phyloP scores from a whole-genome alignment of 1,139 yeast species.

The Spathaspora jeffriesii region DNA sequence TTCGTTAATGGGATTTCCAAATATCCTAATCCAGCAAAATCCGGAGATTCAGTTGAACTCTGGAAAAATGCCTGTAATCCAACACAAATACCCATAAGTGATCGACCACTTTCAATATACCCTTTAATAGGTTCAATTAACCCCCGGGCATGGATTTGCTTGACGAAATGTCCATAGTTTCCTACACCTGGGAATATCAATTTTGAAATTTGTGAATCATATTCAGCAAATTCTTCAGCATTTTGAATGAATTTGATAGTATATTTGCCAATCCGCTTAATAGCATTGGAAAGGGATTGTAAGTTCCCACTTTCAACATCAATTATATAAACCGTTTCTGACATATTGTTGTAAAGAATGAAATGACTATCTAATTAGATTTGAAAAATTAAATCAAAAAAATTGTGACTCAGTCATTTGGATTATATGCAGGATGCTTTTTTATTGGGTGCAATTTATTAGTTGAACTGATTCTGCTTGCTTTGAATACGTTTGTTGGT shows the following conservation, averaged over 20 bases:
- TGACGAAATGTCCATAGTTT: conserved; percentile 90
- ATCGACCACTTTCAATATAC: conserved; percentile 72
- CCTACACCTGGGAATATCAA: conserved; percentile 94
- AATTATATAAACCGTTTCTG: conserved; percentile 63
- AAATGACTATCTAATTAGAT: not conserved
- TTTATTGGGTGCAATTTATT: not conserved
- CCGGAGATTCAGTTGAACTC: conserved; percentile 73
- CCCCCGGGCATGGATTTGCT: conserved; percentile 59
- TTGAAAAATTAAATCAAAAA: not conserved
- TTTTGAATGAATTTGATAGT: conserved; percentile 51
- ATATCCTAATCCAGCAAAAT: conserved; percentile 54
- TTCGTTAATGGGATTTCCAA: conserved; percentile 54
- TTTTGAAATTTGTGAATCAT: conserved; percentile 48
- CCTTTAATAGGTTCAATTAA: conserved; percentile 64
- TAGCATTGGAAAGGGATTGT: conserved; percentile 86
- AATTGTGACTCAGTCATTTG: not conserved
- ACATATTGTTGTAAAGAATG: conserved; percentile 14
- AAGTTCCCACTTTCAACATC: conserved; percentile 97
- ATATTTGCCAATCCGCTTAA: conserved; percentile 70
- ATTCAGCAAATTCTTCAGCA: conserved; percentile 33
- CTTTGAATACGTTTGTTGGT: too few species aligned
- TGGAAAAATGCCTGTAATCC: conserved; percentile 85
- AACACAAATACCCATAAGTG: conserved; percentile 96
- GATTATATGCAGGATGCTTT: not conserved
- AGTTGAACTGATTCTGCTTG: too few species aligned